Evolutionary conservation across 2,329 filamentous ascomycete species (phyloP).

Genomic region (Diaporthe citri): DNA sequence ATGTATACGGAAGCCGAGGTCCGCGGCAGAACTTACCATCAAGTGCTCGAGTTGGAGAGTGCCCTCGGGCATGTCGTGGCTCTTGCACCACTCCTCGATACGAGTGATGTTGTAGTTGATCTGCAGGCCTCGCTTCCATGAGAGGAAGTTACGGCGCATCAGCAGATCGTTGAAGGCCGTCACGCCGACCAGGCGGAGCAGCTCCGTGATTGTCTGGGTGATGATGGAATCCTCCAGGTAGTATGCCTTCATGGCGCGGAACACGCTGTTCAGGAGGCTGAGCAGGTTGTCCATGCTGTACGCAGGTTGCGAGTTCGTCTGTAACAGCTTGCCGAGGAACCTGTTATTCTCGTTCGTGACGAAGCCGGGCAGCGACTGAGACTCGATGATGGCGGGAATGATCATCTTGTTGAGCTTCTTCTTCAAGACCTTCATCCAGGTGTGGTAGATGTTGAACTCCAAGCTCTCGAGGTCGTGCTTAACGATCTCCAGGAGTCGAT

Average conservation of each 20-base stretch:
- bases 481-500: constrained; percentile 96
- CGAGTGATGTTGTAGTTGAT: constrained; percentile 99
- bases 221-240: constrained; percentile 97
- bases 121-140: constrained; percentile 98
- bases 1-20: background rate
- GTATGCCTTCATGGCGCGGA: constrained; percentile 98
- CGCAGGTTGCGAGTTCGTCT: constrained; percentile 90
- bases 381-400: constrained; percentile 98
- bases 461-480: constrained; percentile 98
- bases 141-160: constrained; percentile 98
- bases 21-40: constrained; percentile 73
- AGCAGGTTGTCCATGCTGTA: constrained; percentile 99
- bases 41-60: constrained; percentile 97
- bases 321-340: constrained; percentile 96
- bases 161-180: constrained; percentile 98
- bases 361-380: constrained; percentile 96
- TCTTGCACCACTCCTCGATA: constrained; percentile 99
- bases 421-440: constrained; percentile 99
- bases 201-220: constrained; percentile 93
- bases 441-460: constrained; percentile 99
- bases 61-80: constrained; percentile 98
- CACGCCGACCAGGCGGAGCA: constrained; percentile 92
- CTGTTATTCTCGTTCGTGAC: constrained; percentile 98
- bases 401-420: constrained; percentile 99
- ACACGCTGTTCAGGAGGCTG: constrained; percentile 95